Evolutionary conservation across 2,329 filamentous ascomycete genomes (phyloP), one percentile per base, ranked within the genome.

Genomic region (Apiospora saccharicola): DNA sequence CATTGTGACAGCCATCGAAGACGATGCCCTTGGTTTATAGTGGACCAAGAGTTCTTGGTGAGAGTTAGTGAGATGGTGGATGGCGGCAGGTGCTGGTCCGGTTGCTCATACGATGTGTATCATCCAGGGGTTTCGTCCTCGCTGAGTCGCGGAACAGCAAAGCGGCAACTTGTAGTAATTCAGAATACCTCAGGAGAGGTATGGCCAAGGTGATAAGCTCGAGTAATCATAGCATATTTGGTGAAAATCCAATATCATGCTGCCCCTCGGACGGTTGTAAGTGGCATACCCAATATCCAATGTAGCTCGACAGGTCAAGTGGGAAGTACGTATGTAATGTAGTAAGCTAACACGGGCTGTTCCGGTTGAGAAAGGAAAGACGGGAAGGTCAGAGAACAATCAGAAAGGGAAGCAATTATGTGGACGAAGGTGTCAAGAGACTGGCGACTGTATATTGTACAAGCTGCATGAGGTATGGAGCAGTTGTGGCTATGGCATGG

Each of bases 1-100:
- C 57, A 64, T 64, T 37, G 57, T 64, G 57, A 64, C 57, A 64
- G 57, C 57, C 57, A 64, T 64, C 57, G 34, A 34, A 5, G 57
- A 41, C 14, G 19, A 41, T 3, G 6, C 57, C 19, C 22, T 64
- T 37, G 34, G 13, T 22, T n/a, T 64, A 41, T 64, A 64, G 22
- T 22, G 57, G 24, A n/a, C 14, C 19, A n/a, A 64, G 57, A 16
- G 19, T 34, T 34, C 19, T 64, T 41, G 22, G 22, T 41, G 13
- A 12, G 53, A 22, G 22, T 64, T 37, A 34, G n/a, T 64, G 12
- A 41, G 34, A n/a, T n/a, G 57, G 57, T n/a, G 34, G 57, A 64
- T 64, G 57, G 10, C 34, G 34, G 10, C 10, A 41, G 34, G 34
- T 41, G 34, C 34, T 41, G 22, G 19, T 41, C 57, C 10, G 57